Base-by-base conservation (phyloP, 2,329 filamentous ascomycete species). In the Diaporthe batatas region DNA sequence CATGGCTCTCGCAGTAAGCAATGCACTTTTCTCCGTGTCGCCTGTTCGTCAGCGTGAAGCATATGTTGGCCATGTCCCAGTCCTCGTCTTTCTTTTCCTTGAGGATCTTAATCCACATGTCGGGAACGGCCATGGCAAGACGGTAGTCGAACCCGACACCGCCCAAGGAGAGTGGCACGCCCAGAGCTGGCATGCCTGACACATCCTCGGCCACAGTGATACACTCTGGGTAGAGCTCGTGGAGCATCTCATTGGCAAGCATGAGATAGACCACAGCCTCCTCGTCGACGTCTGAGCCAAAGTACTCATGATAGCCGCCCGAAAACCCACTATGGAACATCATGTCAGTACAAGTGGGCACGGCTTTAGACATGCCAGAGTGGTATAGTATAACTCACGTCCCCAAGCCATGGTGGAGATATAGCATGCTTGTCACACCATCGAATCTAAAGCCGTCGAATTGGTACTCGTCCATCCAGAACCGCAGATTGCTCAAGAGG, bases 391-490 rank as follows among this genome's bases (percentile, higher is more conserved):
- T 53, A 53, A 84, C 94, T 88, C 86, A 96, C 91, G 95, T 97
- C 86, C 96, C 96, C 83, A 99, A 98, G 59, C 96, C 96, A 80
- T 99, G 96, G 80, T 99, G 96, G 21, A 87, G 85, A 82, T 99
- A 99, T 72, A 99, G 91, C 95, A 99, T 99, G 84, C 95, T 98
- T 1, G 96, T 99, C 68, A 99, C 96, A 76, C 96, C 96, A 77
- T 99, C 96, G 79, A 99, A 99, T 54, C 96, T 91, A 88, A 98
- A 99, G 32, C 96, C 96, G 80, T 99, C 96, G 80, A 99, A 98
- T 53, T 91, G 86, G 79, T 98, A 99, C 83, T 98, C 95, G 72
- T 98, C 96, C 95, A 99, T 98, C 95, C 96, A 99, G 86, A 98
- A 99, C 32, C 96, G 90, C 72, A 99, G 84, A 81, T 99, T 99